Conservation (phyloP, 2,329 filamentous ascomycete genomes). For the Neofusicoccum kwambonambiense region DNA sequence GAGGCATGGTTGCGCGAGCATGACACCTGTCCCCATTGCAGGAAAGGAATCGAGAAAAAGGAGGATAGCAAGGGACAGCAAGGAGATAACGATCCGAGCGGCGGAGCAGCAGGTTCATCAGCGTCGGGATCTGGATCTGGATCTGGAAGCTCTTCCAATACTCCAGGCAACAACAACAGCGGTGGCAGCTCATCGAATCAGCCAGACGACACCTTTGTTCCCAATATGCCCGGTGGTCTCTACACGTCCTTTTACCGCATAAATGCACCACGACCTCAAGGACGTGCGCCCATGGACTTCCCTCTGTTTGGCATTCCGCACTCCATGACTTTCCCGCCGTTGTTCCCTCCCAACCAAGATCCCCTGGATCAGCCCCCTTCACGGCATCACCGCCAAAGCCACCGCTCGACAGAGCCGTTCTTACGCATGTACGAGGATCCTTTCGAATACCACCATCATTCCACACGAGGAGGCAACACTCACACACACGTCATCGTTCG, state of each 20-base stretch:
- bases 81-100: not conserved
- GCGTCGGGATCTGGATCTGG: slow-evolving; percentile 1
- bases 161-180: not conserved
- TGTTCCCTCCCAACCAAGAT: not conserved
- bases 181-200: not conserved
- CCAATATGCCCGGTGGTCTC: slow-evolving; percentile 11
- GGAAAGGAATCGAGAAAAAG: slow-evolving; percentile 48
- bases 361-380: not conserved
- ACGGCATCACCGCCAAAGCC: not conserved
- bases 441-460: not conserved
- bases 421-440: not conserved
- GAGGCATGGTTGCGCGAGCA: slow-evolving; percentile 83
- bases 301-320: not conserved
- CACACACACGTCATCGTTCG: not conserved
- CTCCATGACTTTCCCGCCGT: not conserved
- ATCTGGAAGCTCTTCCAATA: not conserved
- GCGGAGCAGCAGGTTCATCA: slow-evolving; percentile 4
- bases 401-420: not conserved
- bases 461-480: not conserved
- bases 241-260: not conserved
- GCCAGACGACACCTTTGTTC: not conserved
- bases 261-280: not conserved
- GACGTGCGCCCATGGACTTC: not conserved
- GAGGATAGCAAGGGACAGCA: slow-evolving; percentile 21
- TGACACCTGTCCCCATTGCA: slow-evolving; percentile 86